These are phyloP conservation scores for Debaryomyces maramus DNA, from an alignment of 805 yeast genomes.

Conservation along the genomic window DNA sequence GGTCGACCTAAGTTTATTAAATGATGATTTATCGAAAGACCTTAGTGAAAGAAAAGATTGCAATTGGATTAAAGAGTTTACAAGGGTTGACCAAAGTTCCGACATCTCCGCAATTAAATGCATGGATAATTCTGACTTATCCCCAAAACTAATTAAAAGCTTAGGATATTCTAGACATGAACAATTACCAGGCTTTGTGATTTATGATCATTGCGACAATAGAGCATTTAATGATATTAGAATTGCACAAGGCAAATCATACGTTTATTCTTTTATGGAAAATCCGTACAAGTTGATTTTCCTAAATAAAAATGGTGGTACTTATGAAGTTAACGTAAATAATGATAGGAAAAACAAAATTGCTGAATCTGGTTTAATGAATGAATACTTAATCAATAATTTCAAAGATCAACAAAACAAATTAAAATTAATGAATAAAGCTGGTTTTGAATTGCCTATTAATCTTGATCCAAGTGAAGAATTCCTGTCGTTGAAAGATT, in stretches of 20 bases:
- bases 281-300: constrained; percentile 19
- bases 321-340: constrained; percentile 20
- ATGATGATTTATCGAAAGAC: constrained; percentile 14
- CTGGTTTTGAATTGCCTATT: constrained; percentile 10
- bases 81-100: constrained; percentile 10
- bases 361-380: constrained; percentile 13
- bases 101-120: constrained; percentile 16
- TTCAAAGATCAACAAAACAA: constrained; percentile 1
- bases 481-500: constrained; percentile 9
- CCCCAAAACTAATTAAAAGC: constrained; percentile 17
- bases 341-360: constrained; percentile 5
- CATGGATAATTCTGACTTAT: constrained; percentile 14
- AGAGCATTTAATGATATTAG: constrained; percentile 16
- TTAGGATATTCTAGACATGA: constrained; percentile 23
- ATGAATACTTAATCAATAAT: constrained; percentile 11
- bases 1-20: constrained; percentile 20
- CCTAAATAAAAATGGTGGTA: constrained; percentile 15
- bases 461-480: constrained; percentile 15
- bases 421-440: constrained; percentile 1
- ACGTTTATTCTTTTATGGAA: constrained; percentile 15
- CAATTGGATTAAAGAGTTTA: constrained; percentile 13
- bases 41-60: constrained; percentile 16
- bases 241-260: constrained; percentile 15
- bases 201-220: constrained; percentile 13
- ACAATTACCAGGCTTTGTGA: constrained; percentile 28